Evolutionary conservation across 345 rosid species (phyloP).

Genomic region (Psidium friedrichsthalianum): DNA sequence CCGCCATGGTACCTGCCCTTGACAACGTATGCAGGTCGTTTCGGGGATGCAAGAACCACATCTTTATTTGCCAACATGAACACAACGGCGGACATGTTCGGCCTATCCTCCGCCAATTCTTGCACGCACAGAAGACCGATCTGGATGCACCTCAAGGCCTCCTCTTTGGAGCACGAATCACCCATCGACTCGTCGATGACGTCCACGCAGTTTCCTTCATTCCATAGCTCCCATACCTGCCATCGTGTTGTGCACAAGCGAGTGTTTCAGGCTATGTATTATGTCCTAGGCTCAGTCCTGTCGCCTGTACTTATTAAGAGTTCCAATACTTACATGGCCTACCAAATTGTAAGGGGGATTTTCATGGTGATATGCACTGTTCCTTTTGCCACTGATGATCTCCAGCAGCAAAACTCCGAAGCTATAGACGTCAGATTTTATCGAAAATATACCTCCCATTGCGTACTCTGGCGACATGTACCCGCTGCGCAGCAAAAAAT

Average conservation of each 20-base stretch:
- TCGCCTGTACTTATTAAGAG: background rate
- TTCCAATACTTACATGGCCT: conserved; percentile 37
- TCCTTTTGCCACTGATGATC: conserved; percentile 43
- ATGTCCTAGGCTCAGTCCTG: background rate
- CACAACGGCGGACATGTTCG: conserved; percentile 40
- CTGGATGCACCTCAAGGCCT: conserved; percentile 38
- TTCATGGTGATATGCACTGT: conserved; percentile 9
- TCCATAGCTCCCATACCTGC: conserved; percentile 57
- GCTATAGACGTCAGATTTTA: conserved; percentile 65
- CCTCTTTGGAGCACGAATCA: conserved; percentile 6
- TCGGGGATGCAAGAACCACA: conserved; percentile 26
- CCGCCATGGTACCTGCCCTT: background rate
- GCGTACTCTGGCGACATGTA: conserved; percentile 80
- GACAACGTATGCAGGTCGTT: conserved; percentile 31
- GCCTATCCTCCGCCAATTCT: conserved; percentile 37
- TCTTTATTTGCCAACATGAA: conserved; percentile 28
- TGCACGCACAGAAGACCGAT: conserved; percentile 62
- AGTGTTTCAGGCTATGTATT: background rate
- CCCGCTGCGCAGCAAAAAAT: conserved; percentile 22
- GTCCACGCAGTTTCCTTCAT: conserved; percentile 13
- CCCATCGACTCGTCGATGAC: conserved; percentile 18
- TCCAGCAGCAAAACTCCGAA: conserved; percentile 58
- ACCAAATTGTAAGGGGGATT: conserved; percentile 18
- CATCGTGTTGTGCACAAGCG: background rate
- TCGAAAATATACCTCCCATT: conserved; percentile 46